Base-by-base conservation (phyloP, 495 filamentous ascomycete genomes). In the Neurospora sp. region DNA sequence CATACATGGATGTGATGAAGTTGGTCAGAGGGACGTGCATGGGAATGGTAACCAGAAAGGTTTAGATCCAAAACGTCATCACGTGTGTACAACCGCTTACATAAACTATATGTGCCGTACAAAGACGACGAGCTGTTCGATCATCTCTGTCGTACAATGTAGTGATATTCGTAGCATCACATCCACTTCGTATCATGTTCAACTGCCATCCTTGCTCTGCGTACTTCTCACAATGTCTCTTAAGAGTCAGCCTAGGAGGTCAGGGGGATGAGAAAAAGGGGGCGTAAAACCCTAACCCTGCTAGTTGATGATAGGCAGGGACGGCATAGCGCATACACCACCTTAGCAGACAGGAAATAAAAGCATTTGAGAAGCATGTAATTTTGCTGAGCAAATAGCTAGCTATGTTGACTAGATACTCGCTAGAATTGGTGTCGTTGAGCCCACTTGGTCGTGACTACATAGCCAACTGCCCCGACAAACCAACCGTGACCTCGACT, bases 391-490 rank as follows among this genome's bases (percentile, higher is more conserved):
- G 53, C 27, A 35, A 35, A 61, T 61, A 61, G 53, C 53, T 61
- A 61, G 53, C 53, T 61, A 61, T 61, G 2, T 31, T 61, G 53
- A 35, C 53, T 61, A 35, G 27, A 61, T 61, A 61, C 14, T 61
- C 53, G 27, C 53, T 61, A 35, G 1, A 35, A 18, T 61, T 35
- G 53, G 53, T 61, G 53, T 61, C 53, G 53, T 61, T 61, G 53
- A 35, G 53, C 53, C 78, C 78, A 80, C 78, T 80, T 80, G 78
- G 75, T 74, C 61, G 78, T 46, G 73, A 74, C 71, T 61, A 38
- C 46, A 70, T 75, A 74, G 70, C 70, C 73, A 74, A 78, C 74
- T 40, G 72, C 68, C 72, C 44, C 69, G 48, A 74, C 69, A 73
- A 69, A 61, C 76, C 72, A 70, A 78, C 69, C 68, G 70, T 70